Percentiles rank a stretch among this genome's conserved stretches.
Evolutionary conservation across 106 monocot species (phyloP).

Genomic region (Cymbidium sinense): DNA sequence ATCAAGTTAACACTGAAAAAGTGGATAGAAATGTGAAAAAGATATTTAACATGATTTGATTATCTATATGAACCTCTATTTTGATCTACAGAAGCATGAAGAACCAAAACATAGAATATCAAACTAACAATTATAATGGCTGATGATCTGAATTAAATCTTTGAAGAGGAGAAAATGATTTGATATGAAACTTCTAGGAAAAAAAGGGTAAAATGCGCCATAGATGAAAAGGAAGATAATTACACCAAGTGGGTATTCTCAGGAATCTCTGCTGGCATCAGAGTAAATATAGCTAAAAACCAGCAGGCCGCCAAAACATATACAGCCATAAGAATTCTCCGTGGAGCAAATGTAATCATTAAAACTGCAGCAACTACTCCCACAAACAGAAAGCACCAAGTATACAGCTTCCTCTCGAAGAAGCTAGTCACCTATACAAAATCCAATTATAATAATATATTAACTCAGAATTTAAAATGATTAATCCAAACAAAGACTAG

Average conservation of each 20-base stretch:
- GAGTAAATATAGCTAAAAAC: conserved; percentile 78
- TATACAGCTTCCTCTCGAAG: conserved; percentile 77
- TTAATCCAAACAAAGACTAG: not conserved
- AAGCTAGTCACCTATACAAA: conserved; percentile 69
- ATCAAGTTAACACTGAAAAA: conserved; percentile 1
- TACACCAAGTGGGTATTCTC: conserved; percentile 84
- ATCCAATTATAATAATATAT: not conserved
- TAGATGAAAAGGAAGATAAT: conserved; percentile 17
- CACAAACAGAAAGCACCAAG: conserved; percentile 66
- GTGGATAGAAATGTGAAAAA: not conserved
- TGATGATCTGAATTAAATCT: not conserved
- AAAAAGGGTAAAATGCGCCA: not conserved
- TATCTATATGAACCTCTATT: not conserved
- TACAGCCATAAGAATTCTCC: conserved; percentile 32
- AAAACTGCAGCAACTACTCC: conserved; percentile 42
- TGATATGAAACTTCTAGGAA: not conserved
- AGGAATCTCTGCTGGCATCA: conserved; percentile 98
- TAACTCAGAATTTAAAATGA: not conserved
- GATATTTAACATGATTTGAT: not conserved
- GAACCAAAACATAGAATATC: not conserved
- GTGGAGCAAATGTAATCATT: conserved; percentile 16
- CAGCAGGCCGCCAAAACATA: conserved; percentile 59
- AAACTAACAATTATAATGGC: not conserved
- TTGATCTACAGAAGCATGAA: not conserved
- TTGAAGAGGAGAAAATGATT: not conserved